Evolutionary conservation across 1,284 basidiomycete species (phyloP), one percentile per base, ranked within the genome.

Genomic region (Leucoagaricus sp.): DNA sequence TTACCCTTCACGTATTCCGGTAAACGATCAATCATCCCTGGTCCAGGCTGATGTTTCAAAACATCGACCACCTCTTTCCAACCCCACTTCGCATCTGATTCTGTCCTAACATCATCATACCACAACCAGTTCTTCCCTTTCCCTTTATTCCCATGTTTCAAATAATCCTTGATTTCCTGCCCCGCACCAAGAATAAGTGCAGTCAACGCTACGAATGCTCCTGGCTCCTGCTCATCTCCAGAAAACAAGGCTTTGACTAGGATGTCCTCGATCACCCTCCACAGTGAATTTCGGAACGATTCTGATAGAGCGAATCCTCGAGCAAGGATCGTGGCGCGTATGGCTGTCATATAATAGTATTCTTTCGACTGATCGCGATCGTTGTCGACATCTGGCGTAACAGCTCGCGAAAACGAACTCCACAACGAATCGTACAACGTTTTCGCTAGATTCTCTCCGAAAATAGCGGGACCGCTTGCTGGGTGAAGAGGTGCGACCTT

Each of bases 241-340:
- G 60, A 59, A 34, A 61, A 58, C n/a, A 61, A 44, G 6, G 47
- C 55, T 36, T 61, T 61, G 19, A 61, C 55, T 8, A 61, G 29
- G 15, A 59, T 34, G 36, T 60, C 60, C 49, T 61, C 60, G 3
- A 60, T 41, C 26, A 58, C 58, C 15, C 55, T 33, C 60, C 60
- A 61, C 23, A 61, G 44, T 5, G 41, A 44, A 13, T 55, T 49
- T 5, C 58, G 46, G 49, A 61, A 59, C n/a, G 46, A 15, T 28
- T 41, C 25, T 5, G 55, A 44, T 8, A 53, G 46, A 12, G 55
- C 60, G 33, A 61, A 61, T 7, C 48, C 58, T 10, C 60, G 47
- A 34, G 60, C 55, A 19, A 61, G 55, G 15, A 61, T 36, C 7
- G 60, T 58, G 15, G 47, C 52, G 10, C 49, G 34, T 9, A 60